phyloP scores from a whole-genome alignment of 2,329 filamentous ascomycete species.

The Botrytis sinoallii region DNA sequence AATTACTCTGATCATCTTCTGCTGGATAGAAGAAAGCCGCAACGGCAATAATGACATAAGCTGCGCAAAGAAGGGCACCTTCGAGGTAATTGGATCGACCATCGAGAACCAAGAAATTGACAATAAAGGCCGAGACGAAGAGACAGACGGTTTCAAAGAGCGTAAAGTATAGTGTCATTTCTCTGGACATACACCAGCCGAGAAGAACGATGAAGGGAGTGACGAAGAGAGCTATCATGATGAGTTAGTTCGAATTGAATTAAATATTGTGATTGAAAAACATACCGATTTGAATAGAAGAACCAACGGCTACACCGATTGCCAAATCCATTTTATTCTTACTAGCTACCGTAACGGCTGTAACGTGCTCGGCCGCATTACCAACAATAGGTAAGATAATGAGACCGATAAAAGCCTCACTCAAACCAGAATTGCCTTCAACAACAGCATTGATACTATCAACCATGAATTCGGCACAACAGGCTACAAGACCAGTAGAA shows the following conservation, averaged over 20 bases:
- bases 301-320: conserved; percentile 68
- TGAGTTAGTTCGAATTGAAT: neutral
- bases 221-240: conserved; percentile 54
- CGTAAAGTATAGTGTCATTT: conserved; percentile 82
- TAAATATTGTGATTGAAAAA: neutral
- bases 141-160: conserved; percentile 85
- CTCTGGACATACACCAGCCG: conserved; percentile 64
- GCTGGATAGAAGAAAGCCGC: conserved; percentile 66
- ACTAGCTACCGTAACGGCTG: conserved; percentile 65
- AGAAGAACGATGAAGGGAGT: conserved; percentile 68
- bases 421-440: conserved; percentile 48
- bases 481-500: conserved; percentile 62
- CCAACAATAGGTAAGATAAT: conserved; percentile 72
- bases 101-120: conserved; percentile 84
- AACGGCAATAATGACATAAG: conserved; percentile 65
- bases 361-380: conserved; percentile 71
- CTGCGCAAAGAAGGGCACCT: conserved; percentile 65
- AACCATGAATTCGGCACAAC: conserved; percentile 69
- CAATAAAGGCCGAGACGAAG: conserved; percentile 79
- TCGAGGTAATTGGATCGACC: conserved; percentile 85
- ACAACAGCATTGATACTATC: conserved; percentile 64
- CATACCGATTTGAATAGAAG: conserved; percentile 64
- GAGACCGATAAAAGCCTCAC: conserved; percentile 67
- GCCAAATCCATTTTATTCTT: conserved; percentile 77
- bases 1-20: conserved; percentile 45